A percentile compares a stretch with the other conserved stretches of the same genome.
phyloP scores from a whole-genome alignment of 345 rosid species.

The Linum tenue region DNA sequence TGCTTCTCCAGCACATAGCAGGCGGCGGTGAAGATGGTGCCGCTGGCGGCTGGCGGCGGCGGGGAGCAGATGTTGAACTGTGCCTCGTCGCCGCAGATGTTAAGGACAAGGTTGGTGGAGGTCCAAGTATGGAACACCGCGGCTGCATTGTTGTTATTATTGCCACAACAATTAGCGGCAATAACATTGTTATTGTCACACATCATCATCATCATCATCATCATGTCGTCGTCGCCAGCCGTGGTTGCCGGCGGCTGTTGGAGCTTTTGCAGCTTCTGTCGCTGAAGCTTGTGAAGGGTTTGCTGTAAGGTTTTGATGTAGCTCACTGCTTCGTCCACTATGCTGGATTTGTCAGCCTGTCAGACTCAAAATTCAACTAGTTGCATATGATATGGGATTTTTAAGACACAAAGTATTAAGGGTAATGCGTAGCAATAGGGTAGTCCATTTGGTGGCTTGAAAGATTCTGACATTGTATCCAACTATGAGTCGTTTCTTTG shows the following conservation, averaged over 20 bases:
- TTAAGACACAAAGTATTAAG: too few relatives aligned
- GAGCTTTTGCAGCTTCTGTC: slow-evolving; percentile 26
- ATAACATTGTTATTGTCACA: background rate
- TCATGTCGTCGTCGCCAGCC: background rate
- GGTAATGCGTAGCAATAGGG: too few relatives aligned
- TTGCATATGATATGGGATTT: too few relatives aligned
- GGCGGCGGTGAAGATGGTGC: slow-evolving; percentile 38
- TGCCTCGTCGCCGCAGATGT: slow-evolving; percentile 50
- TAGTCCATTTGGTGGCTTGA: too few relatives aligned
- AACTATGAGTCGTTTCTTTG: too few relatives aligned
- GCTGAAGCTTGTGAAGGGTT: slow-evolving; percentile 31
- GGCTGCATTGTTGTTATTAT: background rate
- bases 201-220: too few relatives aligned
- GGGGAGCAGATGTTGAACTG: slow-evolving; percentile 43
- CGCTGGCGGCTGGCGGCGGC: slow-evolving; percentile 17
- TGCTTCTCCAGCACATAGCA: slow-evolving; percentile 54
- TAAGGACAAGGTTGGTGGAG: slow-evolving; percentile 49
- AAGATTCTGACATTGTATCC: too few relatives aligned
- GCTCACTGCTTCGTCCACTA: slow-evolving; percentile 47
- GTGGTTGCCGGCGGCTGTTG: slow-evolving; percentile 4
- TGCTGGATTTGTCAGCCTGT: slow-evolving; percentile 49
- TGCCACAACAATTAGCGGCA: too few relatives aligned
- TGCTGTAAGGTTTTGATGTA: slow-evolving; percentile 37
- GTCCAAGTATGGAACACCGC: slow-evolving; percentile 44
- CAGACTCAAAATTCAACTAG: background rate